Conservation (phyloP, 352 stramenopile species). For the Globisporangium acanthophoron region DNA sequence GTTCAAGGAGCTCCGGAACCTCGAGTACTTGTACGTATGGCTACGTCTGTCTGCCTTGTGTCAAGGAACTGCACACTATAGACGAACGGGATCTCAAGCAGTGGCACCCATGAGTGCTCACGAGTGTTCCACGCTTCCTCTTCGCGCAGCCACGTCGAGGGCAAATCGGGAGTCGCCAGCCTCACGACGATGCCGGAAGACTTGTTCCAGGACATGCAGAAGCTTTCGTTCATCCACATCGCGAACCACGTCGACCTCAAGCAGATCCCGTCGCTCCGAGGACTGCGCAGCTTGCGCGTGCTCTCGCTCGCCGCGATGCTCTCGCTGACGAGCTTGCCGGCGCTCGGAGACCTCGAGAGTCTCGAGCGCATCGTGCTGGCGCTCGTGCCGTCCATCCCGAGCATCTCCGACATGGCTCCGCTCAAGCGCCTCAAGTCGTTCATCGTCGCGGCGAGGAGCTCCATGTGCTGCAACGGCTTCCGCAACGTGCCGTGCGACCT, state of each 20-base stretch:
- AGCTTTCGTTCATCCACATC: constrained; percentile 29
- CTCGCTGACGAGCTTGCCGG: constrained; percentile 12
- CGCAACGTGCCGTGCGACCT: constrained; percentile 22
- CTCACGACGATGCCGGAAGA: constrained; percentile 17
- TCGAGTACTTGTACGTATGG: constrained; percentile 26
- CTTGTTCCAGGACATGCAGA: constrained; percentile 23
- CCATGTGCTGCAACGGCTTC: constrained; percentile 29
- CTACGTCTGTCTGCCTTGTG: background rate
- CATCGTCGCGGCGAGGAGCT: constrained; percentile 7
- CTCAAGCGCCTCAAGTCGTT: constrained; percentile 11
- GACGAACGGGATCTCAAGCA: too few species aligned
- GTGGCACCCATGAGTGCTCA: background rate
- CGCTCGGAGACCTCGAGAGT: constrained; percentile 15
- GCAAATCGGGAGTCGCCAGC: constrained; percentile 14
- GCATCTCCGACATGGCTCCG: constrained; percentile 21
- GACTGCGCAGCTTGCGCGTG: constrained; percentile 19
- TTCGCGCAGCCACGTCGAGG: constrained; percentile 20
- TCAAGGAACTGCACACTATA: background rate
- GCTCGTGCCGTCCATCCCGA: constrained; percentile 9
- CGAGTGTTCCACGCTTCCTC: background rate
- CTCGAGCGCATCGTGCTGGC: constrained; percentile 22
- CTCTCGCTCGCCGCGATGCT: constrained; percentile 22
- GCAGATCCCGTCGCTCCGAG: constrained; percentile 16
- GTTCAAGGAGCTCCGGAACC: constrained; percentile 19
- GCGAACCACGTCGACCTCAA: constrained; percentile 14